These are phyloP conservation scores for Monosporascus sp. DNA, from an alignment of 2,329 filamentous ascomycete species.

Conservation along the genomic window DNA sequence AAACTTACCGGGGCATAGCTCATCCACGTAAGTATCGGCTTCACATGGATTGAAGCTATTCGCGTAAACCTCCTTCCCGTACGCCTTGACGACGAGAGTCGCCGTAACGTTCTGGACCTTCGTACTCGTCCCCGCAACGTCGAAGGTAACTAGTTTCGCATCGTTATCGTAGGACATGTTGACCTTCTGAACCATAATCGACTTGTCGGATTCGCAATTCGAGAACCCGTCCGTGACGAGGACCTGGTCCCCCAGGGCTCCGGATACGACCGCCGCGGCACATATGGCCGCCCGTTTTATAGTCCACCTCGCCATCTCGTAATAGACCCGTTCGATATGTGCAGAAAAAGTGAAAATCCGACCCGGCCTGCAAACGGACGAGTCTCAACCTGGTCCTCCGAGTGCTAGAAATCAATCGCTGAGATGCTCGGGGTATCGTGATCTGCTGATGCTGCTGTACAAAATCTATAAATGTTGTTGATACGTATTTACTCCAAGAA, in stretches of 20 bases:
- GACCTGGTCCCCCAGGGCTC: constrained; percentile 61
- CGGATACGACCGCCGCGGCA: constrained; percentile 33
- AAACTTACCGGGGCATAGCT: constrained; percentile 74
- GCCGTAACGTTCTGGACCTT: constrained; percentile 77
- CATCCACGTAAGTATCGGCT: constrained; percentile 55
- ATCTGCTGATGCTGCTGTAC: not conserved
- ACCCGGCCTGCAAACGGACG: not conserved
- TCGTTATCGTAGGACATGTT: constrained; percentile 75
- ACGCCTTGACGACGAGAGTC: constrained; percentile 70
- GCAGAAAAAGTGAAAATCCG: constrained; percentile 5
- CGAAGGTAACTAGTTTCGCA: constrained; percentile 69
- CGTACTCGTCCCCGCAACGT: constrained; percentile 72
- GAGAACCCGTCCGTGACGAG: constrained; percentile 77
- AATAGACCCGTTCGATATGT: constrained; percentile 2
- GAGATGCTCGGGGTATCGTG: not conserved
- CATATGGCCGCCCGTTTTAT: constrained; percentile 25
- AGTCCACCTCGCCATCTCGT: constrained; percentile 26
- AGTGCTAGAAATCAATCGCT: not conserved
- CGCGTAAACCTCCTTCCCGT: constrained; percentile 74
- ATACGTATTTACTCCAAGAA: not conserved
- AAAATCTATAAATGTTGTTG: not conserved
- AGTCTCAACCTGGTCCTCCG: not conserved
- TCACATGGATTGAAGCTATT: constrained; percentile 82
- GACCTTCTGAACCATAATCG: constrained; percentile 66
- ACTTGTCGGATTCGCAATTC: constrained; percentile 58